These are phyloP conservation scores for Ceratocystis diversiconidia DNA, from an alignment of 2,329 filamentous ascomycete species.

Conservation along the genomic window DNA sequence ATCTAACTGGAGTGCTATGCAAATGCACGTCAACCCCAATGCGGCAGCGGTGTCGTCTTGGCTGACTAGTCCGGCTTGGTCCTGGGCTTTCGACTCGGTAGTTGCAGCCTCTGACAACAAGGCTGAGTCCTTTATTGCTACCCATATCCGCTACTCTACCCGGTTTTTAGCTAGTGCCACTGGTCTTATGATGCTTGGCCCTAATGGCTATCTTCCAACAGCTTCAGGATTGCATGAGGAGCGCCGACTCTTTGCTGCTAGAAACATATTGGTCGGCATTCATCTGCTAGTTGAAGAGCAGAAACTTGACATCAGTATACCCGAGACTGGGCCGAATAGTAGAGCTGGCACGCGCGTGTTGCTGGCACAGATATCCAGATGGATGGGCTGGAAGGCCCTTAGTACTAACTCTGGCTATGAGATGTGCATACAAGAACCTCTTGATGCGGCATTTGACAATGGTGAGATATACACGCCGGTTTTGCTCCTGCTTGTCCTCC, in stretches of 20 bases:
- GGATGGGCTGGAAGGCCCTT: slow-evolving; percentile 57
- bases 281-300: slow-evolving; percentile 83
- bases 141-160: slow-evolving; percentile 44
- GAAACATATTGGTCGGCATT: slow-evolving; percentile 58
- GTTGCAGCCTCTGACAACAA: slow-evolving; percentile 21
- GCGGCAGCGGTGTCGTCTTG: slow-evolving; percentile 39
- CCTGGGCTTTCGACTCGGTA: slow-evolving; percentile 51
- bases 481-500: neutral
- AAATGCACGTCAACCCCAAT: slow-evolving; percentile 33
- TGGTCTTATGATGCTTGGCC: slow-evolving; percentile 41
- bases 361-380: slow-evolving; percentile 64
- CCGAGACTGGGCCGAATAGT: slow-evolving; percentile 32
- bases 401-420: slow-evolving; percentile 31
- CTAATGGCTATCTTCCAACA: slow-evolving; percentile 51
- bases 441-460: slow-evolving; percentile 28
- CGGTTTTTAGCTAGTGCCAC: slow-evolving; percentile 48
- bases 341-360: slow-evolving; percentile 50
- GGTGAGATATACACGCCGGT: slow-evolving; percentile 23
- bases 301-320: slow-evolving; percentile 54
- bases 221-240: slow-evolving; percentile 38
- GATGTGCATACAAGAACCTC: slow-evolving; percentile 38
- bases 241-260: slow-evolving; percentile 44
- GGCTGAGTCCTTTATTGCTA: slow-evolving; percentile 30
- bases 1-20: slow-evolving; percentile 35
- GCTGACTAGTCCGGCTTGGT: slow-evolving; percentile 52